phyloP scores from a whole-genome alignment of 1,284 basidiomycete species.

The Naganishia cerealis region DNA sequence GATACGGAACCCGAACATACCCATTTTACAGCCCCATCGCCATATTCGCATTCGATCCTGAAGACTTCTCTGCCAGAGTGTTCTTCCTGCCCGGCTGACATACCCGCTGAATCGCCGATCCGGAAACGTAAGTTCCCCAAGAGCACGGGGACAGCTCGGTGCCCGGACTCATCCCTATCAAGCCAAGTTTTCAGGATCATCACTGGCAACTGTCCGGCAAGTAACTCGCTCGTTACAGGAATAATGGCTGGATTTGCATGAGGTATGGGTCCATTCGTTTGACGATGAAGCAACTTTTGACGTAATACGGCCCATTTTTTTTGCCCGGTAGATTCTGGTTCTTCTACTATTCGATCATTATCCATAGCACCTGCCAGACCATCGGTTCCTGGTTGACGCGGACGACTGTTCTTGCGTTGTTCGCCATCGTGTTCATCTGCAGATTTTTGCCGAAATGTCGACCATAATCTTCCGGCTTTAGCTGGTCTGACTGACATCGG shows the following conservation, averaged over 20 bases:
- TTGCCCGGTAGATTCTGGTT: constrained; percentile 35
- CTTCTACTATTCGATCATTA: constrained; percentile 22
- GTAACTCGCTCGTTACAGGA: constrained; percentile 80
- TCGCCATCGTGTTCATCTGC: not conserved
- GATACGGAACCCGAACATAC: constrained; percentile 43
- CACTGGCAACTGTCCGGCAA: constrained; percentile 74
- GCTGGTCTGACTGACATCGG: constrained; percentile 23
- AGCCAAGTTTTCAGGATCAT: constrained; percentile 85
- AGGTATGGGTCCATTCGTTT: constrained; percentile 35
- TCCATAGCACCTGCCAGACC: constrained; percentile 20
- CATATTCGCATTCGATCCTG: constrained; percentile 77
- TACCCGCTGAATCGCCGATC: constrained; percentile 50
- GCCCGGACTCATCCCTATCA: constrained; percentile 83
- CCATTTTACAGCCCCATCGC: constrained; percentile 91
- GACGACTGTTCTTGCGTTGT: constrained; percentile 6
- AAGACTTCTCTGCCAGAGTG: constrained; percentile 52
- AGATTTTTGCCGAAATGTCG: constrained; percentile 28
- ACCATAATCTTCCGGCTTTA: constrained; percentile 30
- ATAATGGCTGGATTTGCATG: constrained; percentile 55
- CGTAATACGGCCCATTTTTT: constrained; percentile 45
- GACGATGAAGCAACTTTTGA: constrained; percentile 41
- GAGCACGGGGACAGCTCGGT: constrained; percentile 79
- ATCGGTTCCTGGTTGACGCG: not conserved
- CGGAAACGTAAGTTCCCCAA: constrained; percentile 58
- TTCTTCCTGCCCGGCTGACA: constrained; percentile 35